These are phyloP conservation scores for Helianthus tuberosus DNA, from an alignment of 129 eudicot species.

Conservation along the genomic window DNA sequence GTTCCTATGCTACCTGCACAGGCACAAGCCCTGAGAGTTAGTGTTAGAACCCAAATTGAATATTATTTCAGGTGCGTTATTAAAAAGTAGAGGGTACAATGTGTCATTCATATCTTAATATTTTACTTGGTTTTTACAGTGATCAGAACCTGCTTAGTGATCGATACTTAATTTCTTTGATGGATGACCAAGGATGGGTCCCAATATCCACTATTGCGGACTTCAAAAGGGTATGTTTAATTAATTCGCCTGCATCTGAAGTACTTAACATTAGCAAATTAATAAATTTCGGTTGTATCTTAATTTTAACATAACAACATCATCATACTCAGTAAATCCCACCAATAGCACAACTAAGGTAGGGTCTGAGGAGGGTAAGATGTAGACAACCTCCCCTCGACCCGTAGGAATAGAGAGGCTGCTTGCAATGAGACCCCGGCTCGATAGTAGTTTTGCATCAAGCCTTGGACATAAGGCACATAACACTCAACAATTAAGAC, in stretches of 20 bases:
- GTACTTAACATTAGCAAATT: not conserved
- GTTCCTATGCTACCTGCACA: conserved; percentile 56
- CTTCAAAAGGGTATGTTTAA: conserved; percentile 73
- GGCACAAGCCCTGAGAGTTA: conserved; percentile 51
- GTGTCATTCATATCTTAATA: conserved; percentile 1
- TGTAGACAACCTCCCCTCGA: no score
- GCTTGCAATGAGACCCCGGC: no score
- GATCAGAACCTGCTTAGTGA: conserved; percentile 78
- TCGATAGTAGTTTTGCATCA: no score
- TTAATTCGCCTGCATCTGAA: conserved; percentile 5
- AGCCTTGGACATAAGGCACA: no score
- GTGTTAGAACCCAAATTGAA: conserved; percentile 78
- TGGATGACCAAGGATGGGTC: conserved; percentile 96
- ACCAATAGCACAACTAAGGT: no score
- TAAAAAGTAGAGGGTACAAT: conserved; percentile 1
- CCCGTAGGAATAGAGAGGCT: no score
- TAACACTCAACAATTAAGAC: no score
- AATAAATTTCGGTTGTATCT: conserved; percentile 4
- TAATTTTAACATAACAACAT: not conserved
- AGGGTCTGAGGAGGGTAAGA: no score
- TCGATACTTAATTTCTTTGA: conserved; percentile 69
- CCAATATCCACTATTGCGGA: conserved; percentile 77
- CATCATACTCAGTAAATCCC: no score
- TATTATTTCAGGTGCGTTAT: conserved; percentile 85
- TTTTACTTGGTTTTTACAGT: conserved; percentile 58